Evolutionary conservation across 106 monocot genomes (phyloP).

Genomic region (Dioscorea dumetorum): DNA sequence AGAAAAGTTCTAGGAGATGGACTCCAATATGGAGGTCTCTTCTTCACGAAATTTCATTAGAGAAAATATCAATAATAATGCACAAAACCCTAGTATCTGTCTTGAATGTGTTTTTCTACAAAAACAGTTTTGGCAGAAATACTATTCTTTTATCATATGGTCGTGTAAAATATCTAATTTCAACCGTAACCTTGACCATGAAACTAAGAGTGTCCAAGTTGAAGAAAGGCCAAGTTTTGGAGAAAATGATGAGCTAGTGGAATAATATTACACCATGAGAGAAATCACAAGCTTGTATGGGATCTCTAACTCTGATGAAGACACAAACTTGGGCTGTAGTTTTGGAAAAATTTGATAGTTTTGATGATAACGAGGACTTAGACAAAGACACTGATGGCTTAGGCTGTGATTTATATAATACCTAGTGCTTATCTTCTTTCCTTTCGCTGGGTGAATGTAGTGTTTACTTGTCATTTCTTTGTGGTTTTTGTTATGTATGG

Average conservation of each 20-base stretch:
- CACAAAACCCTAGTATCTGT: not conserved
- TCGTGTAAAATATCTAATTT: not conserved
- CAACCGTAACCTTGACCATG: not conserved
- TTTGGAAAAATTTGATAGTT: constrained; percentile 9
- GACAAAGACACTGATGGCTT: constrained; percentile 11
- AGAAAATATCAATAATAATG: not conserved
- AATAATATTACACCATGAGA: not conserved
- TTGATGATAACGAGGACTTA: constrained; percentile 9
- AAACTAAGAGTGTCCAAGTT: too few relatives aligned
- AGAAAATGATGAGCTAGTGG: too few relatives aligned
- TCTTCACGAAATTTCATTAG: too few relatives aligned
- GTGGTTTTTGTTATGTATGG: too few relatives aligned
- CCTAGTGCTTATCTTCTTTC: too few relatives aligned
- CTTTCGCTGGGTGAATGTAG: too few relatives aligned
- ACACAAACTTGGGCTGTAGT: not conserved
- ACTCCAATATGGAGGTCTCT: too few relatives aligned
- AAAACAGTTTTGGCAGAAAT: not conserved
- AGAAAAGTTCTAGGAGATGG: too few relatives aligned
- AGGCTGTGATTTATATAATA: too few relatives aligned
- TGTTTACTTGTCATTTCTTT: too few relatives aligned
- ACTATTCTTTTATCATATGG: constrained; percentile 5
- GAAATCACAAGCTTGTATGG: not conserved
- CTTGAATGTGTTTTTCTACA: not conserved
- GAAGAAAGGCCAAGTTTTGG: too few relatives aligned
- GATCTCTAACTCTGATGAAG: not conserved